These are phyloP conservation scores for Yamadazyma kitorensis DNA, from an alignment of 805 yeast genomes.

Conservation along the genomic window DNA sequence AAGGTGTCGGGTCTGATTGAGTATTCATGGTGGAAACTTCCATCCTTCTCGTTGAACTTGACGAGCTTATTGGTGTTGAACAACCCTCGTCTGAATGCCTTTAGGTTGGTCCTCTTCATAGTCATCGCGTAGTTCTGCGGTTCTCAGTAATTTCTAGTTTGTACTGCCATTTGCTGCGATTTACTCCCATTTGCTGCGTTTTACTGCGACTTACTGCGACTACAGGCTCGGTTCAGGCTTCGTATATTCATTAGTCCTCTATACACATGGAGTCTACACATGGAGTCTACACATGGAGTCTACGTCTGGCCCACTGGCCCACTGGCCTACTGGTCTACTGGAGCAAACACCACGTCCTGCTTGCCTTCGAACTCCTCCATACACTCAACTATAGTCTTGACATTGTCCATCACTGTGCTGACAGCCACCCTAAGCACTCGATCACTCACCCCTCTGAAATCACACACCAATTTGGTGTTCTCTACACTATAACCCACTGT, in stretches of 20 bases:
- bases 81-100: constrained; percentile 2
- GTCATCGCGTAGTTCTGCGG: constrained; percentile 7
- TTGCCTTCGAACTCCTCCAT: constrained; percentile 63
- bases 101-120: not conserved
- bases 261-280: too few relatives aligned
- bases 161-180: too few relatives aligned
- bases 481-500: constrained; percentile 41
- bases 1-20: constrained; percentile 45
- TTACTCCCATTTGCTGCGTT: too few relatives aligned
- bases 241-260: too few relatives aligned
- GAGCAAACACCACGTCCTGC: constrained; percentile 14
- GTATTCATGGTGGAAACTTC: constrained; percentile 36
- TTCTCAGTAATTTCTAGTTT: too few relatives aligned
- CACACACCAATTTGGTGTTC: constrained; percentile 38
- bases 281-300: too few relatives aligned
- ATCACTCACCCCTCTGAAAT: constrained; percentile 63
- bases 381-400: constrained; percentile 77
- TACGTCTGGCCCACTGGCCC: too few relatives aligned
- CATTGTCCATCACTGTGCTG: constrained; percentile 72
- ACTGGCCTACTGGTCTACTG: too few relatives aligned
- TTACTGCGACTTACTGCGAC: too few relatives aligned
- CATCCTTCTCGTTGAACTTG: constrained; percentile 11
- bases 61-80: constrained; percentile 12
- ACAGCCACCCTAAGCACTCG: constrained; percentile 81
- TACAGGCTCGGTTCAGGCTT: too few relatives aligned